Percentiles rank a stretch among this genome's conserved stretches.
These are phyloP conservation scores for Plantago lanceolata DNA, from an alignment of 305 asterid species.

Conservation along the genomic window DNA sequence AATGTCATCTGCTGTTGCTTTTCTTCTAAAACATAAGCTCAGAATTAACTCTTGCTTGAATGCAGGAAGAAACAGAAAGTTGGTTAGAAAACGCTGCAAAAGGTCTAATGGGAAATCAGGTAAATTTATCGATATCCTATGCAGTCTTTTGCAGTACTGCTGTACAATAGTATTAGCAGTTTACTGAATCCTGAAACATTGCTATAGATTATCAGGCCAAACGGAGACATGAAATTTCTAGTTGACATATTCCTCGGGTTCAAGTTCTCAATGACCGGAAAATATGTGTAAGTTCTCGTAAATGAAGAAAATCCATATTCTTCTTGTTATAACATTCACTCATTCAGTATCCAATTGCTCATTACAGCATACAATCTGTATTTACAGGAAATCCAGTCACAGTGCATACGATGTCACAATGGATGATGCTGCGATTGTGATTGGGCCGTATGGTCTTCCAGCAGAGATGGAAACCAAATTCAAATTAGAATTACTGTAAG, in stretches of 20 bases:
- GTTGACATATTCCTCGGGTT: constrained; percentile 63
- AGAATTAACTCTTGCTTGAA: constrained; percentile 1
- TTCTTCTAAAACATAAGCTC: neutral
- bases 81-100: constrained; percentile 97
- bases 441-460: constrained; percentile 77
- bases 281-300: constrained; percentile 56
- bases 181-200: constrained; percentile 5
- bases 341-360: neutral
- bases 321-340: neutral
- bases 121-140: constrained; percentile 11
- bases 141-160: neutral
- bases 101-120: constrained; percentile 93
- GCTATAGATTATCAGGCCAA: constrained; percentile 55
- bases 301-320: neutral
- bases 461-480: constrained; percentile 67
- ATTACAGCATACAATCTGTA: neutral
- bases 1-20: neutral
- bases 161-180: too few relatives aligned
- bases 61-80: constrained; percentile 83
- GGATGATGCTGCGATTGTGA: constrained; percentile 89
- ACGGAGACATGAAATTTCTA: constrained; percentile 64
- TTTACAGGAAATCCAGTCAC: constrained; percentile 51
- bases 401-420: constrained; percentile 54
- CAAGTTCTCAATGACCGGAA: constrained; percentile 85
- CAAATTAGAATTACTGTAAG: constrained; percentile 67